These are phyloP conservation scores for Collybiopsis confluens DNA, from an alignment of 768 basidiomycete genomes.

Conservation along the genomic window DNA sequence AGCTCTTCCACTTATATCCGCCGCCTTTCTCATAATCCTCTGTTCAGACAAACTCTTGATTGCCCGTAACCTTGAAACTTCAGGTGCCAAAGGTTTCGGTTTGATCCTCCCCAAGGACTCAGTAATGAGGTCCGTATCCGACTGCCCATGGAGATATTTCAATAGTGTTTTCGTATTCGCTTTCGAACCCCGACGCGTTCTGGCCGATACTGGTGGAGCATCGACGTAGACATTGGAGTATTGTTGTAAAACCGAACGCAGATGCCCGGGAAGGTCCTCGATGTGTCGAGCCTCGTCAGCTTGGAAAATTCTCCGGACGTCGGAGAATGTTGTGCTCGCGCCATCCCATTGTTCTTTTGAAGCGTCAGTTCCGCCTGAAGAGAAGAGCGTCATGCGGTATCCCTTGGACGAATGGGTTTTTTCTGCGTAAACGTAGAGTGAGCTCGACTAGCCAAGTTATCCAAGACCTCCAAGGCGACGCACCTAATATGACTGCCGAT, in stretches of 20 bases:
- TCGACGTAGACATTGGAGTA: slow-evolving; percentile 53
- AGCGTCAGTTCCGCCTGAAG: slow-evolving; percentile 65
- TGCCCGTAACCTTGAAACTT: slow-evolving; percentile 66
- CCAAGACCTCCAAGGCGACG: slow-evolving; percentile 11
- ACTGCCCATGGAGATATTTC: slow-evolving; percentile 39
- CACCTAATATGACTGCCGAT: slow-evolving; percentile 81
- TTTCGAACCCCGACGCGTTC: slow-evolving; percentile 31
- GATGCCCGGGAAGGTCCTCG: slow-evolving; percentile 47
- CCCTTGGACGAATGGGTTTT: slow-evolving; percentile 68
- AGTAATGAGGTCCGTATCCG: slow-evolving; percentile 49
- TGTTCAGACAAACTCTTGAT: slow-evolving; percentile 83
- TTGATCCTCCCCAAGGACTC: slow-evolving; percentile 46
- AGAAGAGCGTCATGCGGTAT: slow-evolving; percentile 86
- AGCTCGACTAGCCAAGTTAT: neutral
- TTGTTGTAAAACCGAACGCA: slow-evolving; percentile 50
- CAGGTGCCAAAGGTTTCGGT: slow-evolving; percentile 52
- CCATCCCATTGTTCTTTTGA: slow-evolving; percentile 92
- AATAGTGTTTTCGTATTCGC: slow-evolving; percentile 50
- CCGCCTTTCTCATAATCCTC: slow-evolving; percentile 75
- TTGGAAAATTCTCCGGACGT: slow-evolving; percentile 63
- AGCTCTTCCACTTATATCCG: slow-evolving; percentile 80
- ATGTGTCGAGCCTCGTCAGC: slow-evolving; percentile 72
- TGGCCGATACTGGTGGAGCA: slow-evolving; percentile 29
- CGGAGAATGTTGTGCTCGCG: slow-evolving; percentile 67
- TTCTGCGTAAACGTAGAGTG: slow-evolving; percentile 55